Evolutionary conservation across 2,329 filamentous ascomycete species (phyloP), one percentile per base, ranked within the genome.

Genomic region (Diplocarpon rosae): DNA sequence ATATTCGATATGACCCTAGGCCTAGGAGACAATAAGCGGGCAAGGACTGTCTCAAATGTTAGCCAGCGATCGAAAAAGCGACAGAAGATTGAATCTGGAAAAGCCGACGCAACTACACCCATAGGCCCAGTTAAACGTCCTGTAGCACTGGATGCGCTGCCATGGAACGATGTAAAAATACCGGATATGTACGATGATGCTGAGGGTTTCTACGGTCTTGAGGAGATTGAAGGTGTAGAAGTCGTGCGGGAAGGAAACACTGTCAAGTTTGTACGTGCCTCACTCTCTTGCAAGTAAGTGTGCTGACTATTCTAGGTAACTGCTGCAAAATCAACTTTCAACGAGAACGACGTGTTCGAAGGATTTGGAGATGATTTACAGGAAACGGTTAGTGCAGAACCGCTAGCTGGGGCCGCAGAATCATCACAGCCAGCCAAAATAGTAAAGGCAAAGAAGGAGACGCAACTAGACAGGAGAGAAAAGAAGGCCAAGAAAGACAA

Each of bases 161-260:
- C 66, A 61, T 82, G 78, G 78, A 69, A 73, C 55, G 63, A 69
- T 32, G 69, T 73, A 10, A 69, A 77, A 15, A 77, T 92, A 3
- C 85, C 86, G 6, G 84, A 89, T 59, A 79, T 83, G 59, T 71
- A 89, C 55, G 80, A 90, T 37, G 86, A 95, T 65, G 85, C 85
- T n/a, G 88, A 93, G 52, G 92, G 92, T 0, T 95, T 98, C 63
- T 93, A 82, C 56, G 88, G 85, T 0, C 67, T 98, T 1, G 88
- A 98, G 58, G 89, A 96, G 58, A 82, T 96, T 37, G 85, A 94
- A 13, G 87, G 85, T 41, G 85, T 98, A 1, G 85, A 95, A 27
- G 72, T 98, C n/a, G 69, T 94, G 34, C 76, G 73, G 50, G 71
- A 81, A 27, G 78, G 78, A 7, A 66, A 71, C 42, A 71, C 67